These are phyloP conservation scores for Coelastrella sp. DNA, from an alignment of 139 green algal species.

Conservation along the genomic window DNA sequence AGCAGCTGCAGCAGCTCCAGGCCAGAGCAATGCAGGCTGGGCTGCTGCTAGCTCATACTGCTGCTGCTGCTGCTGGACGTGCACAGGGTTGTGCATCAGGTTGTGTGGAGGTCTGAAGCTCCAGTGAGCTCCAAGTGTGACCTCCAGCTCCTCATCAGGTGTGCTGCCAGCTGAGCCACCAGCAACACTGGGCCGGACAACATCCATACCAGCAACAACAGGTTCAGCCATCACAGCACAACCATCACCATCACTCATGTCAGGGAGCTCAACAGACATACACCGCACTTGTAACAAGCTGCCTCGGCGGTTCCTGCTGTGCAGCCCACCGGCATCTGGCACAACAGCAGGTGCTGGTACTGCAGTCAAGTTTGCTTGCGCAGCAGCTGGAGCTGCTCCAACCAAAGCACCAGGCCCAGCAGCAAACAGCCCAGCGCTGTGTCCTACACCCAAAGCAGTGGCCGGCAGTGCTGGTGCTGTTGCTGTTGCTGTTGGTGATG, in stretches of 20 bases:
- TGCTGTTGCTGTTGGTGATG: constrained; percentile 9
- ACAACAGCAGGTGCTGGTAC: neutral
- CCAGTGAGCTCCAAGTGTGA: constrained; percentile 25
- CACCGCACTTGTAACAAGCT: constrained; percentile 34
- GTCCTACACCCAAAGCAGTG: neutral
- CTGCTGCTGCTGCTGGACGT: constrained; percentile 19
- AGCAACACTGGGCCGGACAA: neutral
- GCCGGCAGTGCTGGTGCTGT: constrained; percentile 9
- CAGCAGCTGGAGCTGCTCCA: neutral
- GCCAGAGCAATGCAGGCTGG: neutral
- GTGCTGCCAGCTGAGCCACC: neutral
- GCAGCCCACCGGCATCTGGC: neutral
- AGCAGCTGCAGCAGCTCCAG: neutral
- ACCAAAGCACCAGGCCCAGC: neutral
- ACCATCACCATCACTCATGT: neutral
- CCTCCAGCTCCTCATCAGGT: neutral
- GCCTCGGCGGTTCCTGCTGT: constrained; percentile 10
- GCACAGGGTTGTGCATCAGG: neutral
- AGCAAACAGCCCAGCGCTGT: neutral
- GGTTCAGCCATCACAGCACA: neutral
- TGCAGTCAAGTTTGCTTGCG: neutral
- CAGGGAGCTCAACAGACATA: constrained; percentile 38
- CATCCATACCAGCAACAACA: neutral
- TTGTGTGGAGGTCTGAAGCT: neutral
- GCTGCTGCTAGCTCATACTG: neutral